These are phyloP conservation scores for Serendipita sp. DNA, from an alignment of 768 basidiomycete genomes.

Conservation along the genomic window DNA sequence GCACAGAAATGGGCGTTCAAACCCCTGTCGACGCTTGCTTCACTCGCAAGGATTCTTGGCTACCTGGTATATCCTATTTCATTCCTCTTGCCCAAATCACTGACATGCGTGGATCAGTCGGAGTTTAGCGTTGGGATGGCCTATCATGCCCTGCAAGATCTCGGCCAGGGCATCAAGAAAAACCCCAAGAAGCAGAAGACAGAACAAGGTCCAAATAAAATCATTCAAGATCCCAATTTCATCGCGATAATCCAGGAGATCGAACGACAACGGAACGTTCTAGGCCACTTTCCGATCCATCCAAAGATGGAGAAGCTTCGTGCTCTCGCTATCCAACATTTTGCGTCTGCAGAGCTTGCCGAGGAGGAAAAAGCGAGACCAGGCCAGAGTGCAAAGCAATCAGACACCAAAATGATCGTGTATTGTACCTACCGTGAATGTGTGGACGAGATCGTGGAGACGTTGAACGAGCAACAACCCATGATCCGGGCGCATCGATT, in stretches of 20 bases:
- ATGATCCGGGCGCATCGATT: conserved; percentile 72
- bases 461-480: conserved; percentile 59
- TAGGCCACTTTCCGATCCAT: conserved; percentile 46
- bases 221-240: conserved; percentile 31
- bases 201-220: conserved; percentile 22
- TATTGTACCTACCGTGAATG: conserved; percentile 83
- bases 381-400: neutral
- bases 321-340: conserved; percentile 62
- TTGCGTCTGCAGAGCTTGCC: conserved; percentile 35
- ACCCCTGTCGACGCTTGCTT: conserved; percentile 34
- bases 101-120: conserved; percentile 30
- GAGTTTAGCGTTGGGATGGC: conserved; percentile 75
- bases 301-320: conserved; percentile 87
- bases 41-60: conserved; percentile 38
- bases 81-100: conserved; percentile 9
- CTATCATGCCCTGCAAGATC: conserved; percentile 41
- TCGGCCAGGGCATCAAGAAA: conserved; percentile 26
- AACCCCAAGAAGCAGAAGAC: conserved; percentile 20
- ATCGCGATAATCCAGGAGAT: conserved; percentile 53
- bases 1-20: conserved; percentile 14
- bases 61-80: conserved; percentile 44
- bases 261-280: conserved; percentile 34
- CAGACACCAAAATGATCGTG: conserved; percentile 69
- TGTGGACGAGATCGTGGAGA: conserved; percentile 79
- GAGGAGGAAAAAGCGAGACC: conserved; percentile 21